These are phyloP conservation scores for Xylaria sp. DNA, from an alignment of 495 filamentous ascomycete species.

Conservation along the genomic window DNA sequence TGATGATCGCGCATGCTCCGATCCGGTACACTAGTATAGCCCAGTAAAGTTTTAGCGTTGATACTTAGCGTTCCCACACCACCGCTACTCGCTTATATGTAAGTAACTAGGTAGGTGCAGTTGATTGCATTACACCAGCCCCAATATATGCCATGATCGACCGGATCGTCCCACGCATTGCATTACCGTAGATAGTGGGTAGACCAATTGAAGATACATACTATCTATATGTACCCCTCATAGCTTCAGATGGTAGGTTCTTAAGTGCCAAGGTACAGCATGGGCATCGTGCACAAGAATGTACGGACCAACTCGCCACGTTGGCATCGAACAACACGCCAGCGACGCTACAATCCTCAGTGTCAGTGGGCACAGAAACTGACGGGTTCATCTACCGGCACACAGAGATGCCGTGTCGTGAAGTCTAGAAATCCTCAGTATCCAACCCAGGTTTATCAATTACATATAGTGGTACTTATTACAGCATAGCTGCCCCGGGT, in stretches of 20 bases:
- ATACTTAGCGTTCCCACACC: slow-evolving; percentile 9
- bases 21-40: too few species aligned
- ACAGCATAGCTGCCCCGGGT: background rate
- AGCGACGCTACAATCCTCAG: too few species aligned
- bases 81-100: background rate
- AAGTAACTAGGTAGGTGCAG: background rate
- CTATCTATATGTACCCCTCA: too few species aligned
- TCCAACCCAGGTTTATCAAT: background rate
- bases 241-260: too few species aligned
- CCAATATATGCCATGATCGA: slow-evolving; percentile 9
- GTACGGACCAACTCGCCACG: too few species aligned
- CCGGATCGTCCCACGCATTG: background rate
- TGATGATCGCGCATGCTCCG: background rate
- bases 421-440: background rate
- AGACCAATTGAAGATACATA: too few species aligned
- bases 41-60: background rate
- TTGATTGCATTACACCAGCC: background rate
- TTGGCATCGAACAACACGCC: too few species aligned
- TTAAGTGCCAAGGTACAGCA: too few species aligned
- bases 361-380: too few species aligned
- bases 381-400: background rate
- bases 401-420: background rate
- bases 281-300: too few species aligned
- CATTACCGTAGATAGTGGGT: too few species aligned
- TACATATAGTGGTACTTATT: background rate